These are phyloP conservation scores for Fusarium tanahbumbuense DNA, from an alignment of 2,329 filamentous ascomycete species.

Conservation along the genomic window DNA sequence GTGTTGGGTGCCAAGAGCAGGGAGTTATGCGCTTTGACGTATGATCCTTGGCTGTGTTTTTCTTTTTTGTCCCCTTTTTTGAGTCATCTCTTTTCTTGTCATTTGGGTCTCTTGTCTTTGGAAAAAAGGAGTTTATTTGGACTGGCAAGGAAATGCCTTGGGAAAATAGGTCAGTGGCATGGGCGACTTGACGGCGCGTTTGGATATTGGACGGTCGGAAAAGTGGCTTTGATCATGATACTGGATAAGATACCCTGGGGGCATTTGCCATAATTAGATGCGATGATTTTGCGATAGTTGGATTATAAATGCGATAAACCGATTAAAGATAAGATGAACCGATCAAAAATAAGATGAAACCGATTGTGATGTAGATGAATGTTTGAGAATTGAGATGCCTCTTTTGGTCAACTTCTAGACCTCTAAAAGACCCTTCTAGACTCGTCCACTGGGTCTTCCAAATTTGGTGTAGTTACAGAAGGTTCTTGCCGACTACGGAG, in stretches of 20 bases:
- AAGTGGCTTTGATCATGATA: conserved; percentile 25
- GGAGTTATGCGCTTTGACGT: conserved; percentile 19
- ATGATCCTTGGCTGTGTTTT: neutral
- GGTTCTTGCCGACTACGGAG: conserved; percentile 10
- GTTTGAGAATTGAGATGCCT: neutral
- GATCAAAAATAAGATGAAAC: neutral
- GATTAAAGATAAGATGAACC: neutral
- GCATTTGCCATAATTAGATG: neutral
- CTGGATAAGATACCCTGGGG: conserved; percentile 19
- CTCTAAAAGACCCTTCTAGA: neutral
- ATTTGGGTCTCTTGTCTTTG: neutral
- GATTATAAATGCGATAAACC: too few species aligned
- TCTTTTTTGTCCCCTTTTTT: neutral
- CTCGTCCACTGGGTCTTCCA: neutral
- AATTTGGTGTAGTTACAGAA: neutral
- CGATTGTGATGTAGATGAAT: neutral
- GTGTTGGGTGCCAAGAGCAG: conserved; percentile 7
- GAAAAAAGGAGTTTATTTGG: conserved; percentile 4
- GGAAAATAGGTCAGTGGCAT: neutral
- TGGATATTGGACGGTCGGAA: conserved; percentile 20
- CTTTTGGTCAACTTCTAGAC: neutral
- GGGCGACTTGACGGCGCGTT: conserved; percentile 9
- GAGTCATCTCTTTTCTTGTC: neutral
- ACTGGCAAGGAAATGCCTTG: neutral
- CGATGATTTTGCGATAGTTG: neutral